Base-by-base conservation (phyloP, 1,284 basidiomycete species). In the Mycena citricolor region DNA sequence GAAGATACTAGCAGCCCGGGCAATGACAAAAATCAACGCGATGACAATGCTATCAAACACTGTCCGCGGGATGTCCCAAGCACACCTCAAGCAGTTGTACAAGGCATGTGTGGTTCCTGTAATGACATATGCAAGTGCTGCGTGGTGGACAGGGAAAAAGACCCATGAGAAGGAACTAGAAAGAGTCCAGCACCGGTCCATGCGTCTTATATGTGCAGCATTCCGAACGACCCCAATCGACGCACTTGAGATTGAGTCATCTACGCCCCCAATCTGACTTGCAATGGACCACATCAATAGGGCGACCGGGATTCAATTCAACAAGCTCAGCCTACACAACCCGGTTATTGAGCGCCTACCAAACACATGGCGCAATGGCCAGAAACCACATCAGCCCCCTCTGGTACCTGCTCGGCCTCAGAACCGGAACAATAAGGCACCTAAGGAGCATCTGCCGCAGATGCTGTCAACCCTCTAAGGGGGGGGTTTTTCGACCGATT, bases 141-240 rank as follows among this genome's bases (percentile, higher is more conserved):
- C 54, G 0, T 69, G 65, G 65, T 65, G 57, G 55, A 61, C 51
- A 8, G 55, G 55, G 11, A 56, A 48, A 22, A 51, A 47, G 32
- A 30, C 30, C 12, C 57, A 59, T 12, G 32, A 25, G 14, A 45
- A 51, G 7, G 34, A 42, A 1, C 49, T 65, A 0, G 53, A 56
- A 14, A 51, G 49, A n/a, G 54, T 62, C 7, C 63, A 65, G 41
- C 49, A 58, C 19, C 4, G 47, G 12, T 58, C 56, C 2, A 54
- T 65, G 1, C 47, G 54, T 8, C 52, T 57, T 11, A 64, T 67
- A 3, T 60, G 58, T 28, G 63, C 56, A 7, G 60, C 58, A 0
- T 68, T 68, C 55, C 50, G 52, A 11, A 67, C 66, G 2, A 58
- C 60, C 2, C 61, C 63, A 25, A 57, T 54, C 8, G 16, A 40